phyloP scores from a whole-genome alignment of 805 yeast species.

The Isabelozyma gotoi region DNA sequence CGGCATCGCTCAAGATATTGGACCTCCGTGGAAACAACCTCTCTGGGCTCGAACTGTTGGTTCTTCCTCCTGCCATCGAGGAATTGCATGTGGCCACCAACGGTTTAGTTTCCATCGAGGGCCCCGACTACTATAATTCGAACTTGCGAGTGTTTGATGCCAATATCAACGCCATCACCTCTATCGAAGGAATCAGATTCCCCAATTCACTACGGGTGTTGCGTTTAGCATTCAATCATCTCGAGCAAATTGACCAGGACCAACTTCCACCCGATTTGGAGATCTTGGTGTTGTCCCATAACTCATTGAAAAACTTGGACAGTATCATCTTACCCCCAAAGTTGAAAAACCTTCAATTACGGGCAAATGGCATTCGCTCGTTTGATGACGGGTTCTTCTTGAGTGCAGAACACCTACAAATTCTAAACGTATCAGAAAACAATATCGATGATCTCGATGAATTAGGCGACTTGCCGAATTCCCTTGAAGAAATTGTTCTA shows the following conservation, averaged over 20 bases:
- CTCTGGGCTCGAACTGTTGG: conserved; percentile 8
- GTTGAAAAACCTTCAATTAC: conserved; percentile 12
- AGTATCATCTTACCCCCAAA: conserved; percentile 10
- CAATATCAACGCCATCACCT: conserved; percentile 11
- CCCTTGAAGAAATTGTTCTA: conserved; percentile 11
- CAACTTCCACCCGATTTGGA: conserved; percentile 12
- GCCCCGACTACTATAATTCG: conserved; percentile 7
- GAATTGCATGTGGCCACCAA: conserved; percentile 13
- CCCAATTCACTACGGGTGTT: conserved; percentile 9
- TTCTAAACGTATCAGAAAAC: conserved; percentile 15
- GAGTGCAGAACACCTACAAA: conserved; percentile 5
- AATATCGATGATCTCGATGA: conserved; percentile 22
- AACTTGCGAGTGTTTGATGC: conserved; percentile 12
- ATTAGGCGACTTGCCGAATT: conserved; percentile 16
- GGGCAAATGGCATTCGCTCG: conserved; percentile 11
- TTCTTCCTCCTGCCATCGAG: conserved; percentile 11
- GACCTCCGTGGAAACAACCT: conserved; percentile 16
- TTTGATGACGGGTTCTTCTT: conserved; percentile 14
- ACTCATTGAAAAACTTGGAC: conserved; percentile 8
- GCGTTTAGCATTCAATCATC: conserved; percentile 12
- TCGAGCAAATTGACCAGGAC: conserved; percentile 4
- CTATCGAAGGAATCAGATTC: conserved; percentile 7
- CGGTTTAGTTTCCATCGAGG: conserved; percentile 8
- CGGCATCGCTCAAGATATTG: conserved; percentile 6
- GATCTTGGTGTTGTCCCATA: conserved; percentile 13